Evolutionary conservation across 2,329 filamentous ascomycete species (phyloP).

Genomic region (Nothophoma quercina): DNA sequence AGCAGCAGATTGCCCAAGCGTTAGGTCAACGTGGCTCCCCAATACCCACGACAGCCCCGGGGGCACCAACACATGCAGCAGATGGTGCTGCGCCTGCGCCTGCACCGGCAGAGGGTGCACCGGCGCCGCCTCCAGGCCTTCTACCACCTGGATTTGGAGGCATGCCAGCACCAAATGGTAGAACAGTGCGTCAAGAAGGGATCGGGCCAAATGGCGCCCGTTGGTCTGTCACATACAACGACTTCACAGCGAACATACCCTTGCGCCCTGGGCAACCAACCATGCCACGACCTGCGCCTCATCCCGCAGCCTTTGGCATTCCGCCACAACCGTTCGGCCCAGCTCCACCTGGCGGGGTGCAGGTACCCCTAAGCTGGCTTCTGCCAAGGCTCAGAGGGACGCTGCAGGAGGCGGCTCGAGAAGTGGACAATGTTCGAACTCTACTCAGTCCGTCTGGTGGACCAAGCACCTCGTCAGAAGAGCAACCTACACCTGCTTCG

Average conservation of each 20-base stretch:
- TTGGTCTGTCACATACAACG: slow-evolving; percentile 62
- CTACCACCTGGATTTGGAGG: slow-evolving; percentile 12
- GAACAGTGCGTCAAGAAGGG: slow-evolving; percentile 59
- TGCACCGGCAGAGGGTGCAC: slow-evolving; percentile 15
- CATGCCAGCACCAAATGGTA: slow-evolving; percentile 37
- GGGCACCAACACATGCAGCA: background rate
- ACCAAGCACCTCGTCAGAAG: slow-evolving; percentile 20
- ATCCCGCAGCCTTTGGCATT: slow-evolving; percentile 28
- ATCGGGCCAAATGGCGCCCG: slow-evolving; percentile 61
- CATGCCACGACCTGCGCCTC: slow-evolving; percentile 33
- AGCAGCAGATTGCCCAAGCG: slow-evolving; percentile 35
- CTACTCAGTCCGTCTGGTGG: slow-evolving; percentile 19
- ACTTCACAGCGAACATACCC: slow-evolving; percentile 46
- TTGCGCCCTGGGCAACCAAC: slow-evolving; percentile 30
- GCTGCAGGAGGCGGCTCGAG: slow-evolving; percentile 38
- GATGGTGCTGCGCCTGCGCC: slow-evolving; percentile 18
- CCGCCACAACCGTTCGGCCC: slow-evolving; percentile 26
- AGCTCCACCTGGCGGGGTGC: slow-evolving; percentile 21
- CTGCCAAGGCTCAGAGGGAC: slow-evolving; percentile 32
- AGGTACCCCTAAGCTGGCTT: slow-evolving; percentile 23
- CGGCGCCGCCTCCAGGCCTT: slow-evolving; percentile 5
- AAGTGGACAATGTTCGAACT: slow-evolving; percentile 42
- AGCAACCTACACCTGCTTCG: slow-evolving; percentile 5
- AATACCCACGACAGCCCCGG: slow-evolving; percentile 7
- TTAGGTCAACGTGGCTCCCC: slow-evolving; percentile 27